phyloP scores from a whole-genome alignment of 192 early-diverging fungal species.

The Coemansia sp. region DNA sequence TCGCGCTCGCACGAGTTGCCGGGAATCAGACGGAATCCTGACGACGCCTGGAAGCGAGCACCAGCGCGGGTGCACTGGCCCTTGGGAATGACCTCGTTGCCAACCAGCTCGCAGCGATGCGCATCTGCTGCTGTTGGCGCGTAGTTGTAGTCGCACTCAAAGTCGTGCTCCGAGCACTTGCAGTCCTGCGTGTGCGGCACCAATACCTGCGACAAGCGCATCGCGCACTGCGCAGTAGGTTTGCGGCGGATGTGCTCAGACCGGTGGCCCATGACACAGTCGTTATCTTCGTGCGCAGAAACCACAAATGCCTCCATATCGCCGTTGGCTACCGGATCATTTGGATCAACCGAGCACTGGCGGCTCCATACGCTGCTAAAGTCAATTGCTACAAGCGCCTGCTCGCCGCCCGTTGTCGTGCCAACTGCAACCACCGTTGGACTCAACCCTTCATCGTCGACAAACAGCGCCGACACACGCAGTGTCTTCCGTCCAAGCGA shows the following conservation, averaged over 20 bases:
- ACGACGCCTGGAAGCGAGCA: conserved; percentile 68
- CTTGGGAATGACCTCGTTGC: conserved; percentile 58
- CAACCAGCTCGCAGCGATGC: conserved; percentile 70
- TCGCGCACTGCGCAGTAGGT: conserved; percentile 71
- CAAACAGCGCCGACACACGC: conserved; percentile 67
- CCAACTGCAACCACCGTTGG: conserved; percentile 68
- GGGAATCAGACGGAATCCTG: conserved; percentile 82
- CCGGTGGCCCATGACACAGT: conserved; percentile 85
- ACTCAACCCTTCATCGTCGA: conserved; percentile 79
- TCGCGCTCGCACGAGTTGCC: conserved; percentile 71
- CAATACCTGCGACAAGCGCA: conserved; percentile 66
- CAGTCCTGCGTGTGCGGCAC: conserved; percentile 63
- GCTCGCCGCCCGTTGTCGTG: conserved; percentile 33
- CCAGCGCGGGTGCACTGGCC: conserved; percentile 64
- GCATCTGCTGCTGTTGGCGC: conserved; percentile 52
- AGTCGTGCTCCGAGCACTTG: conserved; percentile 79
- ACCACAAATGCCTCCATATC: conserved; percentile 46
- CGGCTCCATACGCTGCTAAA: conserved; percentile 61
- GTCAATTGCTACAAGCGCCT: conserved; percentile 68
- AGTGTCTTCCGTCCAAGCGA: conserved; percentile 52
- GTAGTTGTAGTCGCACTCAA: conserved; percentile 92
- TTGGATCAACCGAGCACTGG: conserved; percentile 65
- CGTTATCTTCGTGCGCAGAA: conserved; percentile 49
- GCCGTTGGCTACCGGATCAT: conserved; percentile 48
- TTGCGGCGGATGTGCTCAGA: conserved; percentile 75